Conservation (phyloP, 2,329 filamentous ascomycete species). For the Dactylellina sp. region DNA sequence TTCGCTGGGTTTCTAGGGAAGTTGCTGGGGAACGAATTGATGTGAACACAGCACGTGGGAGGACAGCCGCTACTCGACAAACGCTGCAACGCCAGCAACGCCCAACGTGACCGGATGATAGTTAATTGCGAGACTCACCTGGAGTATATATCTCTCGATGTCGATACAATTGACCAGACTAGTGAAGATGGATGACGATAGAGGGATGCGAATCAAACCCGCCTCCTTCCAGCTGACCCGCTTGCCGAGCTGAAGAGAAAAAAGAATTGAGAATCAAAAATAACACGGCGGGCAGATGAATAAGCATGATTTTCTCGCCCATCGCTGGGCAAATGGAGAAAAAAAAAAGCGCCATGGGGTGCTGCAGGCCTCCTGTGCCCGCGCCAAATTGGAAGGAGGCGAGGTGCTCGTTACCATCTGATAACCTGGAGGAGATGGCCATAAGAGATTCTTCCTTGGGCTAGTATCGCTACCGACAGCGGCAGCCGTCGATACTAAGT, state of each 20-base stretch:
- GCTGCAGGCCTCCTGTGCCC: slow-evolving; percentile 9
- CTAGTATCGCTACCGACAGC: slow-evolving; percentile 32
- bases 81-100: slow-evolving; percentile 10
- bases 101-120: slow-evolving; percentile 26
- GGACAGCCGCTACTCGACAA: slow-evolving; percentile 14
- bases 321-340: slow-evolving; percentile 6
- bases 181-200: slow-evolving; percentile 28
- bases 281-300: slow-evolving; percentile 23
- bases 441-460: not conserved
- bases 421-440: slow-evolving; percentile 29
- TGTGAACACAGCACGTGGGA: slow-evolving; percentile 40
- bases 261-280: slow-evolving; percentile 11
- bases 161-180: slow-evolving; percentile 5
- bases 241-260: slow-evolving; percentile 14
- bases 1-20: not conserved
- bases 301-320: slow-evolving; percentile 30
- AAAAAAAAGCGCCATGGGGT: slow-evolving; percentile 28
- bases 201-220: not conserved
- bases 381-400: slow-evolving; percentile 48
- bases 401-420: slow-evolving; percentile 28
- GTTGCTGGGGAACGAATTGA: slow-evolving; percentile 18
- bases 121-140: slow-evolving; percentile 16
- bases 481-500: not conserved
- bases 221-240: slow-evolving; percentile 14
- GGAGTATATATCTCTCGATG: not conserved